Base-by-base conservation (phyloP, 2,329 filamentous ascomycete species). In the Colletotrichum chlorophyti region DNA sequence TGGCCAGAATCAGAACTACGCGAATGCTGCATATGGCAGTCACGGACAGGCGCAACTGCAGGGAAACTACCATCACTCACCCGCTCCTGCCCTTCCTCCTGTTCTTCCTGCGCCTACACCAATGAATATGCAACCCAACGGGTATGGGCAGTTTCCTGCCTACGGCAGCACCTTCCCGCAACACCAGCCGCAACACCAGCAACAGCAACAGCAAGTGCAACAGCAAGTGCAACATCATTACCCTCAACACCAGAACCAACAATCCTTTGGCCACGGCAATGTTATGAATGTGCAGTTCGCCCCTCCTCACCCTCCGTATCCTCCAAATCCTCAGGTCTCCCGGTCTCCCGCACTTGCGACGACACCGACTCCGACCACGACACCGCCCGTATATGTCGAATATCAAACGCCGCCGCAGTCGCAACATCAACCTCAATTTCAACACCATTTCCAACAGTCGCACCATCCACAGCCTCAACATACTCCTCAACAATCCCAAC, bases 31-130 rank as follows among this genome's bases (percentile, higher is more conserved):
- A 12, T 53, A 21, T 52, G 61, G 45, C 60, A 55, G 35, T 65
- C 66, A 42, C 43, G 38, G 37, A 19, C 70, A 69, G 47, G 62
- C 63, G 59, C 71, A 68, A 58, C 62, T 63, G 31, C 70, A 68
- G 35, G 63, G 63, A 42, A 67, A 65, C 35, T 64, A 64, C 15
- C 65, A 68, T 41, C 68, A 66, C 12, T 66, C 68, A n/a, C 63
- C 51, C 41, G 35, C 68, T 66, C 31, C 61, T 55, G 29, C 70
- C 64, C 27, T 65, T 63, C 12, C 65, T 65, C 58, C 66, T 65
- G 48, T 60, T 61, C 31, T 61, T 65, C 63, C 64, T 58, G 62
- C 64, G 65, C 37, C 64, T 65, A n/a, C 64, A 50, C 42, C 63
- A 63, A 61, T 64, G 48, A 62, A 59, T n/a, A 58, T 61, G 35